A percentile compares a stretch with the other conserved stretches of the same genome.
Evolutionary conservation across 2,329 filamentous ascomycete genomes (phyloP).

Genomic region (Penicillium sp.): DNA sequence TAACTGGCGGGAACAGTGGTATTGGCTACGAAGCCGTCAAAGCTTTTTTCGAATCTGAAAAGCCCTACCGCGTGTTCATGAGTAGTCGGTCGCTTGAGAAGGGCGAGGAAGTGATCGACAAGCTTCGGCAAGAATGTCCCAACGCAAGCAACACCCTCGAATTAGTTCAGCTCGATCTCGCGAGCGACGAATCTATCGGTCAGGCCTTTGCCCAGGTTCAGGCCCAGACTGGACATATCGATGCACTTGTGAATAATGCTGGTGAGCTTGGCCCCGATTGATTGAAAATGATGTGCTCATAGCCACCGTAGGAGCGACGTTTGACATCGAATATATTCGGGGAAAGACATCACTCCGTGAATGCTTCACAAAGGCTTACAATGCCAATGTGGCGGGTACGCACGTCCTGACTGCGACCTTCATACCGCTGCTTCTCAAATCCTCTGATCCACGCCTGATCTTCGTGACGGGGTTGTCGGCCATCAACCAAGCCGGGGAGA

Average conservation of each 20-base stretch:
- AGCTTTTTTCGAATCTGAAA: conserved; percentile 10
- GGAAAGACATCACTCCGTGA: conserved; percentile 34
- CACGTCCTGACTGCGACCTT: conserved; percentile 52
- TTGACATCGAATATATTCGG: conserved; percentile 13
- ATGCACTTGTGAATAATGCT: conserved; percentile 15
- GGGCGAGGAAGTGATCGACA: conserved; percentile 4
- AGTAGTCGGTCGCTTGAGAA: conserved; percentile 13
- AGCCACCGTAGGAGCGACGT: conserved; percentile 8
- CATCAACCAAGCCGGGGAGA: conserved; percentile 10
- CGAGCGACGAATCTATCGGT: conserved; percentile 16
- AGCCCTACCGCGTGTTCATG: conserved; percentile 12
- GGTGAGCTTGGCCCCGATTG: background rate
- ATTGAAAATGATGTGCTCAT: background rate
- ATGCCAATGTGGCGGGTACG: conserved; percentile 55
- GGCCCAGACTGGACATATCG: conserved; percentile 1
- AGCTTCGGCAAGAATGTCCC: conserved; percentile 1
- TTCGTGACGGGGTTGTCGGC: conserved; percentile 20
- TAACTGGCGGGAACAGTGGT: conserved; percentile 19
- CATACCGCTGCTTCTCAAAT: conserved; percentile 55
- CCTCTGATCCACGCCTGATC: conserved; percentile 47
- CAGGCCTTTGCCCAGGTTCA: conserved; percentile 9
- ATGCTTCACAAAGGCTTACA: conserved; percentile 50
- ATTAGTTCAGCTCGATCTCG: conserved; percentile 10
- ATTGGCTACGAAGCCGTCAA: conserved; percentile 20
- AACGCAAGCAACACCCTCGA: conserved; percentile 10